Base-by-base conservation (phyloP, 2,329 filamentous ascomycete species). In the Paraphaeosphaeria sporulosa region DNA sequence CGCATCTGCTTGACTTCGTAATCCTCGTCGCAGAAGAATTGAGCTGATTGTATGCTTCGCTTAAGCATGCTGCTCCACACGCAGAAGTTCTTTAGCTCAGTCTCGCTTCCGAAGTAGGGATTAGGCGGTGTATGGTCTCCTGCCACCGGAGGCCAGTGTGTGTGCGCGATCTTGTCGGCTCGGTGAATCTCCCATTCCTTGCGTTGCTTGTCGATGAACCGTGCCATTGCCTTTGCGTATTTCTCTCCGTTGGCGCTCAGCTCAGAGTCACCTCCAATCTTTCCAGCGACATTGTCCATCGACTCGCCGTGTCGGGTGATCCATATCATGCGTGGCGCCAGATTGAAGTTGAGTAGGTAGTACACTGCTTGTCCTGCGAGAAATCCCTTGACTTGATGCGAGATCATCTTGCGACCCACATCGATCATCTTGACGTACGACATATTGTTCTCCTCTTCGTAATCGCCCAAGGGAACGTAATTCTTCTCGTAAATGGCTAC, bases 401-500 rank as follows among this genome's bases (percentile, higher is more conserved):
- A 91, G 46, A 98, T 89, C 62, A 98, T 86, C 79, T 99, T 99
- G 62, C 94, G 89, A 44, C 95, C 95, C 2, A 99, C 95, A 76
- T 99, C 95, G 65, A 98, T 92, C 91, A 98, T 97, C 83, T 93
- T 93, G 64, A 99, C 96, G 74, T 96, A 99, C 61, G 96, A 92
- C 86, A 97, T 90, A 70, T 94, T 89, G 72, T 96, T 86, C 23
- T 90, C 86, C 79, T 99, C 95, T 76, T 99, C 95, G 64, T 93
- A 96, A 44, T 93, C 87, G 34, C 95, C 95, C 1, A 99, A 83
- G 0, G 95, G 92, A 7, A 94, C 89, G 72, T 99, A 99, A 17
- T 93, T 93, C 72, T 94, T 96, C 77, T 97, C 93, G 71, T 99
- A 99, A 12, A 96, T 91, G 55, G 87, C 89, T 15, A 99, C 94